phyloP scores from a whole-genome alignment of 305 asterid species.

The Fraxinus sp. region DNA sequence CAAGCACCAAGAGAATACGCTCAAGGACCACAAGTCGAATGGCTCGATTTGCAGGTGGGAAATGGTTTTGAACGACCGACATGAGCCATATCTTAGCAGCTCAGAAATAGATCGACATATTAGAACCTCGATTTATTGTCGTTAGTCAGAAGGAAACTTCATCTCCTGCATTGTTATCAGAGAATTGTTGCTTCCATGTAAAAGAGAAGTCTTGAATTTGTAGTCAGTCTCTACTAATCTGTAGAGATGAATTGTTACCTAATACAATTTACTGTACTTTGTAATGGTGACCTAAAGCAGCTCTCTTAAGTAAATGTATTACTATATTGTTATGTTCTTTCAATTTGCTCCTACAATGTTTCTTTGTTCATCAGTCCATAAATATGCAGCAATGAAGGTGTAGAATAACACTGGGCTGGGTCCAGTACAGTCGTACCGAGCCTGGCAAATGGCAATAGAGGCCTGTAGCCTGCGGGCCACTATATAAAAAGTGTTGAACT shows the following conservation, averaged over 20 bases:
- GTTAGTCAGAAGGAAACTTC: neutral
- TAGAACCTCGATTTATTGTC: neutral
- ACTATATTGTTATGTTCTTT: neutral
- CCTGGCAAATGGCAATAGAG: neutral
- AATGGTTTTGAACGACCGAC: conserved; percentile 54
- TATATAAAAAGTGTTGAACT: neutral
- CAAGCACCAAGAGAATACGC: conserved; percentile 61
- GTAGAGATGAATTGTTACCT: neutral
- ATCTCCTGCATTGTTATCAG: neutral
- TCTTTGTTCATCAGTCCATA: neutral
- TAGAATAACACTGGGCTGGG: neutral
- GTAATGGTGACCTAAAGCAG: neutral
- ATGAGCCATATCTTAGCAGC: conserved; percentile 23
- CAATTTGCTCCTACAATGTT: neutral
- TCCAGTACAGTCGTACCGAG: neutral
- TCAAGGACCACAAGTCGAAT: conserved; percentile 64
- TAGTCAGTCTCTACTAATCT: neutral
- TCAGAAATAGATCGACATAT: neutral
- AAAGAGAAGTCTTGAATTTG: conserved; percentile 5
- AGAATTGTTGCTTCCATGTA: neutral
- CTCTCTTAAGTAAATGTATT: neutral
- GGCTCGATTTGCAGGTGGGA: conserved; percentile 90
- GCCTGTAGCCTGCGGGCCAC: neutral
- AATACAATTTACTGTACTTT: neutral
- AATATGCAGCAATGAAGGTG: neutral